Evolutionary conservation across 257 asterid genomes (phyloP).

Genomic region (Forsythia viridissima): DNA sequence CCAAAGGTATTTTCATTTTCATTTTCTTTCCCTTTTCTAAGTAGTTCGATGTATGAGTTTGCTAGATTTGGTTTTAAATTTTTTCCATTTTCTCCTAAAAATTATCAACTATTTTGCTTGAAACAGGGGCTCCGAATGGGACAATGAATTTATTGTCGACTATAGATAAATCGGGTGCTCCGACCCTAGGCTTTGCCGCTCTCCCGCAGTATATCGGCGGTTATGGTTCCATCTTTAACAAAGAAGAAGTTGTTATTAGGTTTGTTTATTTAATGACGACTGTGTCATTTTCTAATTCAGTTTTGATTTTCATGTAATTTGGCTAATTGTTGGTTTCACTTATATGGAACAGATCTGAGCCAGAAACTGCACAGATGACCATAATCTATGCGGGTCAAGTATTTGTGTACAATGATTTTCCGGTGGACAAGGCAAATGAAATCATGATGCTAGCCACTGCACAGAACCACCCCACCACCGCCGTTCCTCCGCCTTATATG

Average conservation of each 20-base stretch:
- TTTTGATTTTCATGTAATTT: background rate
- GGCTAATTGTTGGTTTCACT: background rate
- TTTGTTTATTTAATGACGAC: conserved; percentile 15
- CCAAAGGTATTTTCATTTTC: conserved; percentile 36
- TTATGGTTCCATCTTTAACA: conserved; percentile 19
- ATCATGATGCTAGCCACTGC: conserved; percentile 41
- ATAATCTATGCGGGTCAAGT: conserved; percentile 55
- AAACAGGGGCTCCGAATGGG: conserved; percentile 42
- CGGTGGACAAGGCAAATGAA: conserved; percentile 47
- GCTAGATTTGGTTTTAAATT: conserved; percentile 16
- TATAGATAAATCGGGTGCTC: conserved; percentile 38
- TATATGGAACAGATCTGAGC: conserved; percentile 22
- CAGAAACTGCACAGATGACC: conserved; percentile 45
- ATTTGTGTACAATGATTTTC: conserved; percentile 41
- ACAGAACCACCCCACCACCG: conserved; percentile 20
- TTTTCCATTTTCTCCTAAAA: background rate
- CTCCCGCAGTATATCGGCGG: conserved; percentile 20
- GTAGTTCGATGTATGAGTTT: background rate
- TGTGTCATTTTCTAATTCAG: background rate
- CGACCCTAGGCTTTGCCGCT: background rate
- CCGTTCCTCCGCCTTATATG: conserved; percentile 17
- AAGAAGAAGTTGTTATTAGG: conserved; percentile 31
- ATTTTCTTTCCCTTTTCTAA: background rate
- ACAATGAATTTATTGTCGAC: conserved; percentile 51
- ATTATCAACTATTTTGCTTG: background rate